Evolutionary conservation across 345 rosid species (phyloP).

Genomic region (Raphanus raphanistrum): DNA sequence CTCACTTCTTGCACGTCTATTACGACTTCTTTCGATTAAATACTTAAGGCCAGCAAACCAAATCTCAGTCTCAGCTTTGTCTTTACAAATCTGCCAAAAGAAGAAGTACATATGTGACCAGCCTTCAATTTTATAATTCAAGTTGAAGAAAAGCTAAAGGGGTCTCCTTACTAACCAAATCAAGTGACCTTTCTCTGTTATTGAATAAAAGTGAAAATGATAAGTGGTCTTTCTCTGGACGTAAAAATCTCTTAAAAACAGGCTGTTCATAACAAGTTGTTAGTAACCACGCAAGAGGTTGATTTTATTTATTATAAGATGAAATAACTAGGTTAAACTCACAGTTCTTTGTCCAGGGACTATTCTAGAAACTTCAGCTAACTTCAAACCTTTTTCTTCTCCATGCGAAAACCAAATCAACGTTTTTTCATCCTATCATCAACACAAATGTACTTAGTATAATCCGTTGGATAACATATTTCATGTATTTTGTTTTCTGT

Average conservation of each 20-base stretch:
- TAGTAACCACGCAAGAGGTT: neutral
- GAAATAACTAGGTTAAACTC: conserved; percentile 35
- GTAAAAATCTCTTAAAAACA: conserved; percentile 86
- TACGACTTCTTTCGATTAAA: conserved; percentile 52
- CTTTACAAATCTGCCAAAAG: conserved; percentile 82
- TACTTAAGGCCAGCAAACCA: conserved; percentile 85
- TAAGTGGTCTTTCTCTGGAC: conserved; percentile 90
- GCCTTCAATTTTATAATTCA: neutral
- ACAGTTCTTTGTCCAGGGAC: conserved; percentile 96
- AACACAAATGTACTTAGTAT: conserved; percentile 26
- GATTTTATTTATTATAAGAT: neutral
- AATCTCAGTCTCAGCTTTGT: conserved; percentile 85
- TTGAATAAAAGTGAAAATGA: conserved; percentile 93
- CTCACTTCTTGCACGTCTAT: conserved; percentile 65
- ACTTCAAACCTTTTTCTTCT: conserved; percentile 61
- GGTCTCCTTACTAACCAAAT: conserved; percentile 63
- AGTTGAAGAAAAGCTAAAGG: neutral
- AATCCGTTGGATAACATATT: neutral
- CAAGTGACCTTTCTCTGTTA: conserved; percentile 88
- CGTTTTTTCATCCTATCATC: conserved; percentile 79
- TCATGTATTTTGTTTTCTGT: neutral
- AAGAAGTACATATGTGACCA: neutral
- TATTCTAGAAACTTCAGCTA: conserved; percentile 62
- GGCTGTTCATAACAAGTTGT: conserved; percentile 49
- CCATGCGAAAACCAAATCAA: conserved; percentile 86